These are phyloP conservation scores for Scheffersomyces stipitis DNA, from an alignment of 805 yeast species.

Conservation along the genomic window DNA sequence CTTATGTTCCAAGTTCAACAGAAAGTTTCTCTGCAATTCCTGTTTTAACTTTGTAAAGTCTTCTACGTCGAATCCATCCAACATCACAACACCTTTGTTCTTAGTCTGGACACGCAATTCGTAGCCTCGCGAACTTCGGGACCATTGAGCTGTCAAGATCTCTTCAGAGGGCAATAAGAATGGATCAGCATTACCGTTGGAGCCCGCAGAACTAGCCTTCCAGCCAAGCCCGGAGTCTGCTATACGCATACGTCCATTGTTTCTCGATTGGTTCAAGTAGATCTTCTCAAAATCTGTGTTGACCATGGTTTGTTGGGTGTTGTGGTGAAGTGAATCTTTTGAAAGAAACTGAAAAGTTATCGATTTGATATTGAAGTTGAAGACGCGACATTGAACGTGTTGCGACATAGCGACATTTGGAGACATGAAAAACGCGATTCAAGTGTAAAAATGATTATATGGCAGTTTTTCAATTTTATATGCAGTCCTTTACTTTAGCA, in stretches of 20 bases:
- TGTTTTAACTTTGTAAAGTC: conserved; percentile 80
- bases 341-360: too few relatives aligned
- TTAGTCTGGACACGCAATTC: conserved; percentile 88
- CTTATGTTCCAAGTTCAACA: conserved; percentile 68
- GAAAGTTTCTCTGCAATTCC: conserved; percentile 77
- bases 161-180: conserved; percentile 87
- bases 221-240: conserved; percentile 98
- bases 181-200: conserved; percentile 56
- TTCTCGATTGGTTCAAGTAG: conserved; percentile 81
- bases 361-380: too few relatives aligned
- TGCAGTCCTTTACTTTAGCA: too few relatives aligned
- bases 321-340: too few relatives aligned
- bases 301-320: conserved; percentile 35
- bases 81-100: conserved; percentile 76
- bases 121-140: conserved; percentile 89
- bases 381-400: too few relatives aligned
- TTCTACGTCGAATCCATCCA: conserved; percentile 89
- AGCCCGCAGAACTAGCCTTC: conserved; percentile 64
- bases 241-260: conserved; percentile 86
- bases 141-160: conserved; percentile 79
- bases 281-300: conserved; percentile 86
- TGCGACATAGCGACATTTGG: too few relatives aligned
- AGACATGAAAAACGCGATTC: too few relatives aligned
- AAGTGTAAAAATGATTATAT: too few relatives aligned
- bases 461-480: too few relatives aligned